Base-by-base conservation (phyloP, 2,329 filamentous ascomycete species). In the Colletotrichum sp. region DNA sequence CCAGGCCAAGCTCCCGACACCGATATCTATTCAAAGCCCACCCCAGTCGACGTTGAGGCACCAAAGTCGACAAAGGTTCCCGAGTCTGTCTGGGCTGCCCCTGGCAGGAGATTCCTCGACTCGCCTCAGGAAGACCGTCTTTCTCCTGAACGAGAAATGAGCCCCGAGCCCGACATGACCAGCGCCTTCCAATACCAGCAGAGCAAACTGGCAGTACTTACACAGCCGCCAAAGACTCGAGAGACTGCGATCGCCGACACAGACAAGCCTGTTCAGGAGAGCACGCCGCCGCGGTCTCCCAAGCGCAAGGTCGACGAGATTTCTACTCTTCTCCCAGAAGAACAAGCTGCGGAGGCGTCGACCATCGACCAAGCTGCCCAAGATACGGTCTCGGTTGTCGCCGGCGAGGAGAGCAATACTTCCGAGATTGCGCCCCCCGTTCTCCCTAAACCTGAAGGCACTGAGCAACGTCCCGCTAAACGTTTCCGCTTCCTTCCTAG, bases 291-390 rank as follows among this genome's bases (percentile, higher is more conserved):
- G 44, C 44, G 30, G 19, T 71, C 76, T 22, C 57, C 69, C n/a
- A 85, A 85, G 78, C 80, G 83, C 19, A 85, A 85, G 77, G 81
- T 81, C 0, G 80, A 80, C 3, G 80, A 82, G 3, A 84, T 85
- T 6, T 82, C 81, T 1, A 65, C 75, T 3, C 34, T 77, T 3
- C 79, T 72, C 7, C 61, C 69, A 2, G 77, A 78, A 19, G 78
- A 83, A 55, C 70, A 79, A 27, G n/a, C 52, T 19, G 55, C 8
- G 6, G 73, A 77, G 57, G 16, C 44, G 22, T 55, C 44, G 3
- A 25, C 44, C n/a, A 25, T 52, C 44, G 44, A 52, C n/a, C n/a
- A 52, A 22, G 44, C 44, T 52, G 44, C 44, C 11, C 44, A 52
- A 52, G 12, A 52, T 22, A 52, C 44, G 44, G n/a, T 13, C n/a